Evolutionary conservation across 768 basidiomycete species (phyloP), one percentile per base, ranked within the genome.

Genomic region (Termitomyces eurrhizus): DNA sequence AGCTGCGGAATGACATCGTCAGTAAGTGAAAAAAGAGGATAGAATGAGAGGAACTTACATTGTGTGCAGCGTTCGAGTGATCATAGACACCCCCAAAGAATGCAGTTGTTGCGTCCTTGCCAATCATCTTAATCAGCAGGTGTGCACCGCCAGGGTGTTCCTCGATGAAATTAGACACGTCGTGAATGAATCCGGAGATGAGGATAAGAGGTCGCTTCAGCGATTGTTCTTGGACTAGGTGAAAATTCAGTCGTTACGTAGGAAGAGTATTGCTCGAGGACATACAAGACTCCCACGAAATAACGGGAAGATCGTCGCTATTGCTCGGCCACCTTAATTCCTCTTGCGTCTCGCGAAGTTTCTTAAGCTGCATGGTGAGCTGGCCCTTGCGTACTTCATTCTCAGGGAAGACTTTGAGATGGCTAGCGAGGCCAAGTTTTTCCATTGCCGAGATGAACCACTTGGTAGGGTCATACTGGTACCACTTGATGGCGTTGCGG

Each of bases 51-150:
- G 7, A 35, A 74, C 86, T 41, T 68, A 88, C 87, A 68, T 93
- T 93, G 72, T 93, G 90, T 7, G 92, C 90, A 49, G 91, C 90
- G 69, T 93, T 93, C 35, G 89, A 92, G 68, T 93, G 92, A 65
- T 91, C 90, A 68, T 93, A 93, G 0, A 94, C 88, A 61, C 90
- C 92, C 62, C 95, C 95, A 68, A 96, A 95, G 81, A 96, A 97
- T 7, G 94, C 93, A 0, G 92, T 92, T 3, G 93, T 93, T 3
- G 91, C 94, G 67, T 96, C 95, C 71, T 85, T 91, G 59, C 95
- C 95, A 66, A 95, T 90, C 72, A 89, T 82, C 73, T 91, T 90
- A 65, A 86, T 83, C 60, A 98, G 76, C 32, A 93, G 76, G 69
- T 95, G 92, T 3, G 88, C 85, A 14, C 95, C 95, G 65, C 95